Conservation (phyloP, 75 land plant species). For the Azolla pinnata region DNA sequence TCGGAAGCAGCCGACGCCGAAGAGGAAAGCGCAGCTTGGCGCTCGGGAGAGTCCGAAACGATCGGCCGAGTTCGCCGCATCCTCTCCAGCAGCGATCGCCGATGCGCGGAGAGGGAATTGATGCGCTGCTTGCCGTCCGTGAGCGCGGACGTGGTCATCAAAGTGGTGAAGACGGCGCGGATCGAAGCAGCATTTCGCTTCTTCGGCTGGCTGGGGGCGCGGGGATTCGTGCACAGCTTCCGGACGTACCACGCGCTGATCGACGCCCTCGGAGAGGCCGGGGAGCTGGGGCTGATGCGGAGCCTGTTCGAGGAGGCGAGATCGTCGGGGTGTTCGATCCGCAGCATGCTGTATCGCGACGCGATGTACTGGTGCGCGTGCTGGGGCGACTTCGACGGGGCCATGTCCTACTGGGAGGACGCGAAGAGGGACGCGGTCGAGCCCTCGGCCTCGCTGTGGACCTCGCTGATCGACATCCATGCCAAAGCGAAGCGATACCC, state of each 20-base stretch:
- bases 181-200: background rate
- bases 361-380: background rate
- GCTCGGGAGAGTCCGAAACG: too few species aligned
- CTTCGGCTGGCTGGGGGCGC: background rate
- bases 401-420: background rate
- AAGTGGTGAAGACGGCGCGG: background rate
- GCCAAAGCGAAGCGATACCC: background rate
- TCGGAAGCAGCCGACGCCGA: too few species aligned
- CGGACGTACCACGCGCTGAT: background rate
- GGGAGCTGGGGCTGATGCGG: background rate
- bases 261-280: background rate
- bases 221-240: background rate
- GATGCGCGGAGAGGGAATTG: too few species aligned
- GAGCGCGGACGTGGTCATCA: too few species aligned
- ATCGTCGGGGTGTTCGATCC: background rate
- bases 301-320: background rate
- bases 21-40: too few species aligned
- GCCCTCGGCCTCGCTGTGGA: background rate
- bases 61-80: too few species aligned
- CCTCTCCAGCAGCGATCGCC: too few species aligned
- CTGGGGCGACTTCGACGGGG: background rate
- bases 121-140: too few species aligned
- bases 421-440: background rate
- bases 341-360: background rate
- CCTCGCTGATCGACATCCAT: background rate